Evolutionary conservation across 805 yeast species (phyloP).

Genomic region (Myxozyma udenii): DNA sequence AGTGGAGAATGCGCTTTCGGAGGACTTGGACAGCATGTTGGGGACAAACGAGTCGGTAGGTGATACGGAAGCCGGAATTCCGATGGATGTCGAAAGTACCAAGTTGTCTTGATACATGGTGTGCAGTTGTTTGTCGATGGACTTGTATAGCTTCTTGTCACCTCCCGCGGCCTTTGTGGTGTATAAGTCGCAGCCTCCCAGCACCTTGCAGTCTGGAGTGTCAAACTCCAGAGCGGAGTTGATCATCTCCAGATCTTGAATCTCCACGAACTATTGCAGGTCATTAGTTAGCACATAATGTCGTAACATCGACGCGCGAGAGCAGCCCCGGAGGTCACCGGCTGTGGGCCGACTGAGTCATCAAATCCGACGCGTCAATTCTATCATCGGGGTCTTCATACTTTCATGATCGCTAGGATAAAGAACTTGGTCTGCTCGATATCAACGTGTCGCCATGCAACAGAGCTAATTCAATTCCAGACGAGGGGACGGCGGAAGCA

Average conservation of each 20-base stretch:
- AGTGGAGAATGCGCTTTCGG: constrained; percentile 6
- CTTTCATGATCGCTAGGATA: no score
- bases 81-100: constrained; percentile 27
- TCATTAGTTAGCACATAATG: no score
- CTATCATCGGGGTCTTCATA: no score
- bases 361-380: no score
- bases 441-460: no score
- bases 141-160: constrained; percentile 83
- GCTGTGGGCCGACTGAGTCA: no score
- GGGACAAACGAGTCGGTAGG: constrained; percentile 23
- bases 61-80: constrained; percentile 32
- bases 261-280: constrained; percentile 74
- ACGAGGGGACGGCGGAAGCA: no score
- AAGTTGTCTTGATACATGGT: constrained; percentile 39
- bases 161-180: constrained; percentile 88
- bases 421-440: no score
- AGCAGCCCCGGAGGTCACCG: no score
- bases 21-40: constrained; percentile 4
- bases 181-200: constrained; percentile 89
- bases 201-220: constrained; percentile 68
- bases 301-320: no score
- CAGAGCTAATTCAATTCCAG: no score
- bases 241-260: constrained; percentile 84
- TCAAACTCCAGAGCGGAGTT: constrained; percentile 81
- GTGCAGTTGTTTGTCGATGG: constrained; percentile 78